These are phyloP conservation scores for Penicillium diatomitis DNA, from an alignment of 495 filamentous ascomycete genomes.

Conservation along the genomic window DNA sequence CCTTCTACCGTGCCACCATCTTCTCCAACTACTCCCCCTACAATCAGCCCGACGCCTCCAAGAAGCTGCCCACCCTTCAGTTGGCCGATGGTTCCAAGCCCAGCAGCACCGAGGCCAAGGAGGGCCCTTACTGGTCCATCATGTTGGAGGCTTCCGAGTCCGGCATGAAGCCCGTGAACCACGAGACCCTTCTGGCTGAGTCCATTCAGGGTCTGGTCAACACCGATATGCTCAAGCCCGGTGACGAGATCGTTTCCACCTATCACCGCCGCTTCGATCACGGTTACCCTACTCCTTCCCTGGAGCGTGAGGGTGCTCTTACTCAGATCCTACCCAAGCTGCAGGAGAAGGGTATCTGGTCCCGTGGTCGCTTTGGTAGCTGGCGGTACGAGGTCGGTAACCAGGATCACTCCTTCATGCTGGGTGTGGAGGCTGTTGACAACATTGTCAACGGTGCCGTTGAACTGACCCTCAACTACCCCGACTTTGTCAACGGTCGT, in stretches of 20 bases:
- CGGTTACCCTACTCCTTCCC: slow-evolving; percentile 90
- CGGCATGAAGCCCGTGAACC: slow-evolving; percentile 84
- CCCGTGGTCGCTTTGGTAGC: slow-evolving; percentile 92
- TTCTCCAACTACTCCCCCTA: slow-evolving; percentile 99
- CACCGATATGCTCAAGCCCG: slow-evolving; percentile 85
- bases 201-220: slow-evolving; percentile 95
- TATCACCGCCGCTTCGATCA: slow-evolving; percentile 99
- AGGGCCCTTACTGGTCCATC: slow-evolving; percentile 98
- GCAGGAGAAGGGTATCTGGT: slow-evolving; percentile 84
- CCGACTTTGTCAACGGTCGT: slow-evolving; percentile 93
- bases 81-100: slow-evolving; percentile 79
- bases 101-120: slow-evolving; percentile 53
- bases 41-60: slow-evolving; percentile 80
- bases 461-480: slow-evolving; percentile 96
- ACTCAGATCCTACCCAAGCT: slow-evolving; percentile 88
- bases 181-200: slow-evolving; percentile 71
- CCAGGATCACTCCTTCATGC: slow-evolving; percentile 98
- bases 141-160: slow-evolving; percentile 99
- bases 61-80: slow-evolving; percentile 79
- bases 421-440: slow-evolving; percentile 94
- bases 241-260: slow-evolving; percentile 93
- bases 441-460: slow-evolving; percentile 89
- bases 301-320: slow-evolving; percentile 93
- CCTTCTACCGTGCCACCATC: slow-evolving; percentile 99
- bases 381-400: slow-evolving; percentile 98